phyloP scores from a whole-genome alignment of 345 rosid species.

The Barbarea vulgaris region DNA sequence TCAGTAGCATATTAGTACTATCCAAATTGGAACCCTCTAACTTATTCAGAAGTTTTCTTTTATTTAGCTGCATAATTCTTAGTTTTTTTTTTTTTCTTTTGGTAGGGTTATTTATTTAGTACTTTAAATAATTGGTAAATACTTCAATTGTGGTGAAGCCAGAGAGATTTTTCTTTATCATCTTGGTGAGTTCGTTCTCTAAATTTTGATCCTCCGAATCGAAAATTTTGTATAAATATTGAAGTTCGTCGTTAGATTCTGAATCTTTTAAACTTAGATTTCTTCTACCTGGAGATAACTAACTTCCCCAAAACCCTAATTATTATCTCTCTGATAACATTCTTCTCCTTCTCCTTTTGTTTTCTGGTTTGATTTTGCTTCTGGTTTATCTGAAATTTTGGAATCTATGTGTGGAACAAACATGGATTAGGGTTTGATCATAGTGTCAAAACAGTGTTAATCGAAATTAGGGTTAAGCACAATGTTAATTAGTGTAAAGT shows the following conservation, averaged over 20 bases:
- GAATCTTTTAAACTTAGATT: not conserved
- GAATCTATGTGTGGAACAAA: not conserved
- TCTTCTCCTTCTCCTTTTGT: not conserved
- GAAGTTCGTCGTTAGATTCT: not conserved
- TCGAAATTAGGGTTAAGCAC: not conserved
- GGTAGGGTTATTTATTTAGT: not conserved
- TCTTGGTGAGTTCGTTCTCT: slow-evolving; percentile 15
- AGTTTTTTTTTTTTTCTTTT: not conserved
- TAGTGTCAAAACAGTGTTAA: not conserved
- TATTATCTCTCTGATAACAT: not conserved
- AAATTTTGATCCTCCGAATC: not conserved
- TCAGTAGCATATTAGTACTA: not conserved
- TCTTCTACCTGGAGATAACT: not conserved
- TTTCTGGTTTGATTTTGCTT: not conserved
- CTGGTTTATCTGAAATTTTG: not conserved
- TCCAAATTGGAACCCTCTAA: slow-evolving; percentile 1
- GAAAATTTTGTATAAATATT: not conserved
- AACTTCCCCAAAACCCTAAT: not conserved
- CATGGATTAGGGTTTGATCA: slow-evolving; percentile 8
- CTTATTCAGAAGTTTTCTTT: slow-evolving; percentile 8
- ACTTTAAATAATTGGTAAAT: not conserved
- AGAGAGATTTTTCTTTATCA: not conserved
- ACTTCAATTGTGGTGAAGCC: not conserved
- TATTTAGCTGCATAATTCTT: slow-evolving; percentile 5
- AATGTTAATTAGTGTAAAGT: not conserved